Percentiles rank a stretch among this genome's conserved stretches.
Evolutionary conservation across 2,329 filamentous ascomycete genomes (phyloP).

Genomic region (Aspergillus quadrilineatus): DNA sequence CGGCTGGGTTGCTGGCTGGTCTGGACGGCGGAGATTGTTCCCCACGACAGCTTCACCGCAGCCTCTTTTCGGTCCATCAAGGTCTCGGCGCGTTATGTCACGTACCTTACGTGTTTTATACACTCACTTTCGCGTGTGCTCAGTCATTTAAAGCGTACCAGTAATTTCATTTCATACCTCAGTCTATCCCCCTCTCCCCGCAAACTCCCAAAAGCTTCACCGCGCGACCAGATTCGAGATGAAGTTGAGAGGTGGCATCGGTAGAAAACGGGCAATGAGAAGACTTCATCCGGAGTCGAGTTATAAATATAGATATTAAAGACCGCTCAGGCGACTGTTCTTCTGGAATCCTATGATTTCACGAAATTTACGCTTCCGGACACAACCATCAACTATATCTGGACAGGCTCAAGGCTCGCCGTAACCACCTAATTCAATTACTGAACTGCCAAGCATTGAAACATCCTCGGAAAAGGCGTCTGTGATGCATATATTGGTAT

Average conservation of each 20-base stretch:
- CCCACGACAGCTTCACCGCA: slow-evolving; percentile 34
- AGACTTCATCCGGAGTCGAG: slow-evolving; percentile 1
- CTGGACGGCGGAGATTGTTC: slow-evolving; percentile 16
- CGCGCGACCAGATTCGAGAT: slow-evolving; percentile 27
- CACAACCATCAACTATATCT: slow-evolving; percentile 2
- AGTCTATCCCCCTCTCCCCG: neutral
- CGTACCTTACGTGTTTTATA: slow-evolving; percentile 11
- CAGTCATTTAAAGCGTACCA: neutral
- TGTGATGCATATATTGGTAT: slow-evolving; percentile 50
- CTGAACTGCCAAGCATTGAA: slow-evolving; percentile 14
- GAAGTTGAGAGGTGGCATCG: slow-evolving; percentile 19
- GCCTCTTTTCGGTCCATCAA: slow-evolving; percentile 31
- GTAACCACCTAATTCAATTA: slow-evolving; percentile 1
- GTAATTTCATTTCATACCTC: neutral
- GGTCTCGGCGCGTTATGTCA: slow-evolving; percentile 9
- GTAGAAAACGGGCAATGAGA: slow-evolving; percentile 12
- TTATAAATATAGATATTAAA: slow-evolving; percentile 14
- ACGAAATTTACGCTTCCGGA: neutral
- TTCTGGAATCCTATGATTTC: neutral
- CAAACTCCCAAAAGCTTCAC: slow-evolving; percentile 29
- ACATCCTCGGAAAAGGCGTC: slow-evolving; percentile 1
- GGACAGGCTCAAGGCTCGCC: neutral
- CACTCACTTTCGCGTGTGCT: neutral
- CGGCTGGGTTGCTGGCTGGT: neutral
- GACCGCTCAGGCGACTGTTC: neutral